Base-by-base conservation (phyloP, 148 eudicot species). In the Simmondsia chinensis region DNA sequence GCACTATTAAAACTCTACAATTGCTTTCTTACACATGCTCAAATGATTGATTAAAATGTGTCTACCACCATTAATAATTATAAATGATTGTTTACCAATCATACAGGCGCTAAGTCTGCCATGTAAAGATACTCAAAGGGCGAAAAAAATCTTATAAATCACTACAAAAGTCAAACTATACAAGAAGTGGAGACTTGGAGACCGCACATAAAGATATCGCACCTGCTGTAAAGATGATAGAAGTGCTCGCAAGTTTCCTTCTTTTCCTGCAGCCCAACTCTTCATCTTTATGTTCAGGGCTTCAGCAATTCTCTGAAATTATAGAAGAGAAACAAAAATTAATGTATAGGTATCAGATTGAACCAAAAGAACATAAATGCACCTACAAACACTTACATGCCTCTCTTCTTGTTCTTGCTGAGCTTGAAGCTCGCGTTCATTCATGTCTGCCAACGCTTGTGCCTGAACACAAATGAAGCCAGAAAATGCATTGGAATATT, bases 251-350 rank as follows among this genome's bases (percentile, higher is more conserved):
- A 88, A 66, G 59, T 88, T 88, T 23, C 96, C 96, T 69, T 80
- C 94, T 68, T 88, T 88, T 34, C 96, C 87, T 25, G 86, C 79
- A 39, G 94, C 83, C 96, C 96, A 88, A 8, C 67, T 70, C 66
- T 75, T 88, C 72, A 88, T 83, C 47, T 77, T 64, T 31, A 43
- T 30, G 15, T 77, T 75, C 69, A 80, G 38, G 35, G 69, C 53
- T 35, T 71, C 94, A 32, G 89, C 82, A 53, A 83, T 57, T 61
- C 86, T 80, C 94, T 88, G 70, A 43, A 72, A 43, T 48, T 46
- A 31, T 25, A 50, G 14, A 27, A 35, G 25, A 16, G 23, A 62
- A 10, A 21, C 28, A 25, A 42, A 36, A 29, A 23, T 7, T 20
- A 43, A 23, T 43, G 29, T 16, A 11, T 3, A 16, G 30, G 46